Evolutionary conservation across 2,329 filamentous ascomycete genomes (phyloP).

Genomic region (Neofusicoccum kwambonambiense): DNA sequence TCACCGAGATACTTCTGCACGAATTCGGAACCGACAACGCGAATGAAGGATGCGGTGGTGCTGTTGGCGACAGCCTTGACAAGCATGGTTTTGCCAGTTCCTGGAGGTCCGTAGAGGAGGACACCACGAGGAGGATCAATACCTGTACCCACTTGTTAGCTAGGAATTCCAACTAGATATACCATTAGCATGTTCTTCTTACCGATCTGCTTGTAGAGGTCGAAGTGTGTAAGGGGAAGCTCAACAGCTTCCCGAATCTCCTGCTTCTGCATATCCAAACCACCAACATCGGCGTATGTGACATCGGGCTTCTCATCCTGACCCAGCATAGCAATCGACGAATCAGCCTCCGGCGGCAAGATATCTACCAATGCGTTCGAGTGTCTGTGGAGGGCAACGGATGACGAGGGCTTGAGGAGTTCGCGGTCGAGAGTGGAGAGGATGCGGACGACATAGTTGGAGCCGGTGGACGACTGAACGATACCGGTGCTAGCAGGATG

Average conservation of each 20-base stretch:
- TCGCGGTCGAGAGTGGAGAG: slow-evolving; percentile 97
- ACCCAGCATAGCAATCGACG: slow-evolving; percentile 97
- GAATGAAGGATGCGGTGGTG: slow-evolving; percentile 96
- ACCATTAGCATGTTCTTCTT: slow-evolving; percentile 19
- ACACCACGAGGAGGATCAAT: slow-evolving; percentile 98
- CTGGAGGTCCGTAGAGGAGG: slow-evolving; percentile 90
- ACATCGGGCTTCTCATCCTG: slow-evolving; percentile 97
- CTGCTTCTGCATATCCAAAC: slow-evolving; percentile 99
- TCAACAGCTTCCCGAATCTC: slow-evolving; percentile 98
- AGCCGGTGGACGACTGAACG: slow-evolving; percentile 95
- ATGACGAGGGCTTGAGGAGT: slow-evolving; percentile 95
- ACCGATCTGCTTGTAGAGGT: slow-evolving; percentile 98
- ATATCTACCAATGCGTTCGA: slow-evolving; percentile 99
- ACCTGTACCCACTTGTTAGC: slow-evolving; percentile 34
- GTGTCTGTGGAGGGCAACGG: slow-evolving; percentile 94
- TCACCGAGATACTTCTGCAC: slow-evolving; percentile 99
- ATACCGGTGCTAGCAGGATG: slow-evolving; percentile 75
- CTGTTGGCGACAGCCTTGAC: slow-evolving; percentile 99
- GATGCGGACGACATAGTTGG: slow-evolving; percentile 98
- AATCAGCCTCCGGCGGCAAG: slow-evolving; percentile 96
- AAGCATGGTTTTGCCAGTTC: slow-evolving; percentile 95
- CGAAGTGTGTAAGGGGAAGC: slow-evolving; percentile 93
- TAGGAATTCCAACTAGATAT: not conserved
- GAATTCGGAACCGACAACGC: slow-evolving; percentile 96
- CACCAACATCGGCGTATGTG: slow-evolving; percentile 96